Evolutionary conservation across 1,139 yeast species (phyloP).

Genomic region (Nakaseomyces kungkrabaensis): DNA sequence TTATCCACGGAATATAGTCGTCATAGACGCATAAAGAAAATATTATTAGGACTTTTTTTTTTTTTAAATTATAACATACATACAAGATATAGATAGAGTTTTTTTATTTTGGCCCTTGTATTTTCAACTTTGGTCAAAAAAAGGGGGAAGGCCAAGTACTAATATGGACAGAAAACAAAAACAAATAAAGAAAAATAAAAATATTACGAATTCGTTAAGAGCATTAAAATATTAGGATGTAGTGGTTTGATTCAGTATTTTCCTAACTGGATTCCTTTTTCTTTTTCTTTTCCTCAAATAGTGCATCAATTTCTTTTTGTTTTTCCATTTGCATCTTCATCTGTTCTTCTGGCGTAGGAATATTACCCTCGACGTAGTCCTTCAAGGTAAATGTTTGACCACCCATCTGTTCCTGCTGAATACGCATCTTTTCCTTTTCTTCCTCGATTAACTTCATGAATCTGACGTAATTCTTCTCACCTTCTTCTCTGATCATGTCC

Average conservation of each 20-base stretch:
- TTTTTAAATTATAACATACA: not conserved
- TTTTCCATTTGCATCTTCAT: slow-evolving; percentile 51
- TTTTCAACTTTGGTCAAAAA: too few species aligned
- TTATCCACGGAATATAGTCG: too few species aligned
- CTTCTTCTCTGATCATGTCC: slow-evolving; percentile 85
- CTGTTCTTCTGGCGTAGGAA: slow-evolving; percentile 78
- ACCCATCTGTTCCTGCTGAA: slow-evolving; percentile 71
- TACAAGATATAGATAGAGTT: not conserved
- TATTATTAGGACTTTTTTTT: not conserved
- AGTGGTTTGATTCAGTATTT: too few species aligned
- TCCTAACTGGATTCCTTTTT: slow-evolving; percentile 1
- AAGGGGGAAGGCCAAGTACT: not conserved
- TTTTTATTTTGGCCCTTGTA: too few species aligned
- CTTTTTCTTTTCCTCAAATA: slow-evolving; percentile 25
- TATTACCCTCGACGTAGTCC: slow-evolving; percentile 75
- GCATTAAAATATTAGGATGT: too few species aligned
- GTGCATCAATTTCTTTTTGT: slow-evolving; percentile 35
- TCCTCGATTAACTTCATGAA: slow-evolving; percentile 78
- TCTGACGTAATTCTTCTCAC: slow-evolving; percentile 78
- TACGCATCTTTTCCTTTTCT: slow-evolving; percentile 78
- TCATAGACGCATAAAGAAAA: too few species aligned
- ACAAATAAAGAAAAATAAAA: not conserved
- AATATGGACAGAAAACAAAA: not conserved
- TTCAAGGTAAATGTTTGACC: slow-evolving; percentile 71
- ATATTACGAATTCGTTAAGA: too few species aligned